A percentile compares a stretch with the other conserved stretches of the same genome.
Conservation (phyloP, 2,329 filamentous ascomycete genomes). For the Neofusicoccum kwambonambiense region DNA sequence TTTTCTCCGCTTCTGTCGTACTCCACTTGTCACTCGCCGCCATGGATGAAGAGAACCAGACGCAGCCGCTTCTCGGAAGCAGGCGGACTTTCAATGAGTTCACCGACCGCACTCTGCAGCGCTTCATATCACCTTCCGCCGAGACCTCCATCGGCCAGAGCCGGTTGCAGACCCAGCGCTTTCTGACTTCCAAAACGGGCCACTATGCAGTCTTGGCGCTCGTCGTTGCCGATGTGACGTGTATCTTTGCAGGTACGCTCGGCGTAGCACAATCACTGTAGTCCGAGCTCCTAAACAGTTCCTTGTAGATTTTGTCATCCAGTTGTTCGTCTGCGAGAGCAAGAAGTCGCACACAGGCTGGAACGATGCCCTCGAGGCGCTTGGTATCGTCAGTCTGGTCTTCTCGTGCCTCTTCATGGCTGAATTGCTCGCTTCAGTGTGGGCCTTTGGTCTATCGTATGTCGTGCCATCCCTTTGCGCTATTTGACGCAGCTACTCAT, state of each 20-base stretch:
- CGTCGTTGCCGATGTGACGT: constrained; percentile 51
- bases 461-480: constrained; percentile 27
- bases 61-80: constrained; percentile 14
- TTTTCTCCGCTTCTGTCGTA: neutral
- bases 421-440: constrained; percentile 59
- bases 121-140: neutral
- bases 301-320: constrained; percentile 47
- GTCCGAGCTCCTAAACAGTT: neutral
- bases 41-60: constrained; percentile 11
- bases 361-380: constrained; percentile 39
- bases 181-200: constrained; percentile 47
- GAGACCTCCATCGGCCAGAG: constrained; percentile 8
- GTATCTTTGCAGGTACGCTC: constrained; percentile 46
- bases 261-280: neutral
- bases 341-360: constrained; percentile 29
- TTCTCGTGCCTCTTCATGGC: constrained; percentile 65
- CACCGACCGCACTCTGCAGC: neutral
- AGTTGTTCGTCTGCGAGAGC: constrained; percentile 49
- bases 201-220: constrained; percentile 52
- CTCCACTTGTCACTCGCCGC: neutral
- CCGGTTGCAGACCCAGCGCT: constrained; percentile 30
- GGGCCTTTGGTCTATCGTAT: constrained; percentile 61
- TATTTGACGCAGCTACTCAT: neutral
- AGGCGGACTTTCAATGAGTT: constrained; percentile 1
- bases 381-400: constrained; percentile 56